phyloP scores from a whole-genome alignment of 345 rosid species.

The Salix brachista region DNA sequence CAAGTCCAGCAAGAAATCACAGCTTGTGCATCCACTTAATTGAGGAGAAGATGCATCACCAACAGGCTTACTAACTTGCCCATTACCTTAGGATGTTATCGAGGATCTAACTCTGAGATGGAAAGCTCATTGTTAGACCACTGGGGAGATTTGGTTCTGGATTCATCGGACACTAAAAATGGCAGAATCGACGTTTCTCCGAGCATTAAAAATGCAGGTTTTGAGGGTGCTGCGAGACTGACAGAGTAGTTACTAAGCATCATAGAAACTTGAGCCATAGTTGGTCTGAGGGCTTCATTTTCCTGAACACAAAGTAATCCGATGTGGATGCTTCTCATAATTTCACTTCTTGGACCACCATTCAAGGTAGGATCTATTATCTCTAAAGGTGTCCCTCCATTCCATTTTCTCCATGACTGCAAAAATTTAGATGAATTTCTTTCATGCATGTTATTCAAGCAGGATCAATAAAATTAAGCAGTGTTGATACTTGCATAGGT shows the following conservation, averaged over 20 bases:
- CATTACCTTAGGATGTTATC: not conserved
- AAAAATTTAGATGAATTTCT: not conserved
- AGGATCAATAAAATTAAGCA: not conserved
- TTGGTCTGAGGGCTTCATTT: conserved; percentile 25
- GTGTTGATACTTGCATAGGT: conserved; percentile 11
- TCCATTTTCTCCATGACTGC: conserved; percentile 31
- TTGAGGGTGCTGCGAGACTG: not conserved
- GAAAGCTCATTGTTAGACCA: not conserved
- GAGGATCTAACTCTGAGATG: not conserved
- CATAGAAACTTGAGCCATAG: not conserved
- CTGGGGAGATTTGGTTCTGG: not conserved
- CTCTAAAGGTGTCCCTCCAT: conserved; percentile 6
- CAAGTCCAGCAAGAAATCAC: too few species aligned
- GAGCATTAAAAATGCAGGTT: not conserved
- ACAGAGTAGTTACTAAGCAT: not conserved
- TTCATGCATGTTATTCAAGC: not conserved
- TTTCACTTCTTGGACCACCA: conserved; percentile 23
- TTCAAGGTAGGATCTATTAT: conserved; percentile 12
- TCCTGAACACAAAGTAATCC: conserved; percentile 58
- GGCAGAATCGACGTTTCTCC: too few species aligned
- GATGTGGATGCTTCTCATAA: conserved; percentile 48
- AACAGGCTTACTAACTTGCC: too few species aligned
- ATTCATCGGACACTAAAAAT: too few species aligned
- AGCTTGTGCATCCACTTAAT: too few species aligned
- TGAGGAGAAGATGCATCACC: too few species aligned